Evolutionary conservation across 192 early-diverging fungal genomes (phyloP), one percentile per base, ranked within the genome.

Genomic region (Coemansia sp.): DNA sequence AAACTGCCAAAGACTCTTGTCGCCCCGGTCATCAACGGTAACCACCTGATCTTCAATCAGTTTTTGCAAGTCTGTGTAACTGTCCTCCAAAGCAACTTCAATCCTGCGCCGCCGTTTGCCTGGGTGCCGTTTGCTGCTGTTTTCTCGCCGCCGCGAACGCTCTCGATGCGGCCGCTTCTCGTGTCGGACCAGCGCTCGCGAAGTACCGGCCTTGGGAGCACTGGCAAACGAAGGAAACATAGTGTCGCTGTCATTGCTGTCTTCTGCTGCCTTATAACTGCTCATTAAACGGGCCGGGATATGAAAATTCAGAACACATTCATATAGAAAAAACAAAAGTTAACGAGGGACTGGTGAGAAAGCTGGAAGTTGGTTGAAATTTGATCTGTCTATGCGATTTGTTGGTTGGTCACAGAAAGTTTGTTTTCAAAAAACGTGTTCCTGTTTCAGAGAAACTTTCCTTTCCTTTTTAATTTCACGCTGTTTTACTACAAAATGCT

Each of bases 181-280:
- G 42, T 18, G 23, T 52, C 51, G 38, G n/a, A 18, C 49, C 9
- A 57, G 27, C 24, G 48, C 21, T 10, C 29, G 31, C 7, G 25
- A 14, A 2, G 0, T 33, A 23, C 16, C 31, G 19, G 49, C 46
- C 18, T 22, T 38, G 19, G 70, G 70, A 22, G 70, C 70, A 4
- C 54, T 65, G 31, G 70, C 38, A 49, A 72, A 72, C 35, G 64
- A 72, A 6, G 56, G 53, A 28, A 72, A 58, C 31, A 10, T 45
- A 3, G 56, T 25, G 40, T 66, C 64, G 59, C 70, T 66, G 43
- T 65, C 64, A 31, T 68, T 58, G 40, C 65, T 68, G 7, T 8
- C 46, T 6, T 23, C 22, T 16, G 12, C n/a, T 38, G 11, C n/a
- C 35, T 16, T 16, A 38, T 38, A 38, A 11, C 4, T 5, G 35